Conservation (phyloP, 1,139 yeast genomes). For the Pichia sp. region DNA sequence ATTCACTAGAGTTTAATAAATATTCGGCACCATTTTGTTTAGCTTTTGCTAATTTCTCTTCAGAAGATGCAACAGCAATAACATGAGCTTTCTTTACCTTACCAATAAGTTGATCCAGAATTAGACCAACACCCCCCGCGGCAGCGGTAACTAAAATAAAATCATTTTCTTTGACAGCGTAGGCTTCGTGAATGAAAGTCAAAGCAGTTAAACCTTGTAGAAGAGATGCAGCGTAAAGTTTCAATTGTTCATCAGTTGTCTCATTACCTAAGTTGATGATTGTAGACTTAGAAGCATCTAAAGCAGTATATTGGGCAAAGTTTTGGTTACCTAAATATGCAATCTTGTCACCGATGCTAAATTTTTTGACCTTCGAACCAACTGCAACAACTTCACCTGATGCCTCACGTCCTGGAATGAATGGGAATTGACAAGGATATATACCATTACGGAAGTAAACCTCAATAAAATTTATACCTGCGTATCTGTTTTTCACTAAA, state of each 20-base stretch:
- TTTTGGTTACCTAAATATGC: constrained; percentile 45
- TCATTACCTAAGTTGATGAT: constrained; percentile 43
- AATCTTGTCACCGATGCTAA: constrained; percentile 64
- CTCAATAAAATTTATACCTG: constrained; percentile 82
- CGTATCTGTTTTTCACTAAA: constrained; percentile 59
- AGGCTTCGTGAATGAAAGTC: constrained; percentile 58
- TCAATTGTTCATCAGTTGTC: constrained; percentile 37
- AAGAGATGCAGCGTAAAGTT: constrained; percentile 50
- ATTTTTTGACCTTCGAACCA: constrained; percentile 51
- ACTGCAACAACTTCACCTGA: constrained; percentile 64
- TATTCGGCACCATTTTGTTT: constrained; percentile 68
- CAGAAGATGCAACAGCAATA: constrained; percentile 77
- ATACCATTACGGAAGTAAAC: constrained; percentile 73
- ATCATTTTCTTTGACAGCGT: constrained; percentile 60
- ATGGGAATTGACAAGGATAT: constrained; percentile 55
- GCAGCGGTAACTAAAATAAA: constrained; percentile 78
- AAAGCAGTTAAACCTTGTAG: constrained; percentile 77
- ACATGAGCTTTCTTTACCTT: constrained; percentile 61
- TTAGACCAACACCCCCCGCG: constrained; percentile 86
- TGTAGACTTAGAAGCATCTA: constrained; percentile 26
- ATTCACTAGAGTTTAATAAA: constrained; percentile 45
- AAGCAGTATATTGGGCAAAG: constrained; percentile 66
- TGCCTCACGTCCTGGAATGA: constrained; percentile 75
- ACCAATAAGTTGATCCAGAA: constrained; percentile 55
- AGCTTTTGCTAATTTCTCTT: constrained; percentile 54